These are phyloP conservation scores for Melampsora americana DNA, from an alignment of 1,284 basidiomycete genomes.

Conservation along the genomic window DNA sequence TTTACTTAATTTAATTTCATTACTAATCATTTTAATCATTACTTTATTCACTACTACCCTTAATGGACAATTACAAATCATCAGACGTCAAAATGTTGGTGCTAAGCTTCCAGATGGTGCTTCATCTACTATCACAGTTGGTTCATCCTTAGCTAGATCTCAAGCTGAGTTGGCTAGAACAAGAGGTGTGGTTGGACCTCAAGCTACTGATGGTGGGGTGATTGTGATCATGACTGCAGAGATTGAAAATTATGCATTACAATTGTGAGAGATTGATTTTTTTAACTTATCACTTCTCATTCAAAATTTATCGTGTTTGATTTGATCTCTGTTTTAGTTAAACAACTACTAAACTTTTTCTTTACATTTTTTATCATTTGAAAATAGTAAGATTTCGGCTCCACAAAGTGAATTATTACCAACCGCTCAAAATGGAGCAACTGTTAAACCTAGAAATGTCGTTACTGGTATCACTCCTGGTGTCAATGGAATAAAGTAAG, in stretches of 20 bases:
- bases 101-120: constrained; percentile 23
- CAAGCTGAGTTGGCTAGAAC: constrained; percentile 33
- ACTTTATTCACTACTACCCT: not conserved
- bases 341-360: too few relatives aligned
- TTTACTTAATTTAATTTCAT: too few relatives aligned
- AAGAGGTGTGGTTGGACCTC: constrained; percentile 8
- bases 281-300: too few relatives aligned
- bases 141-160: not conserved
- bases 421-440: constrained; percentile 11
- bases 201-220: constrained; percentile 13
- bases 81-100: not conserved
- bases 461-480: not conserved
- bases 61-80: not conserved
- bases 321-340: not conserved
- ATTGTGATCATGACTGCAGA: constrained; percentile 38
- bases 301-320: not conserved
- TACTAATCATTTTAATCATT: not conserved
- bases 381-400: constrained; percentile 35
- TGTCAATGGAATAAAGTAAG: constrained; percentile 40
- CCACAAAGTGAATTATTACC: constrained; percentile 1
- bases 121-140: constrained; percentile 16
- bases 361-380: too few relatives aligned
- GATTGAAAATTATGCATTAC: constrained; percentile 31
- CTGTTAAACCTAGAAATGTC: not conserved
- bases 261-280: constrained; percentile 38